phyloP scores from a whole-genome alignment of 2,329 filamentous ascomycete species.

The Fonsecaea nubica region DNA sequence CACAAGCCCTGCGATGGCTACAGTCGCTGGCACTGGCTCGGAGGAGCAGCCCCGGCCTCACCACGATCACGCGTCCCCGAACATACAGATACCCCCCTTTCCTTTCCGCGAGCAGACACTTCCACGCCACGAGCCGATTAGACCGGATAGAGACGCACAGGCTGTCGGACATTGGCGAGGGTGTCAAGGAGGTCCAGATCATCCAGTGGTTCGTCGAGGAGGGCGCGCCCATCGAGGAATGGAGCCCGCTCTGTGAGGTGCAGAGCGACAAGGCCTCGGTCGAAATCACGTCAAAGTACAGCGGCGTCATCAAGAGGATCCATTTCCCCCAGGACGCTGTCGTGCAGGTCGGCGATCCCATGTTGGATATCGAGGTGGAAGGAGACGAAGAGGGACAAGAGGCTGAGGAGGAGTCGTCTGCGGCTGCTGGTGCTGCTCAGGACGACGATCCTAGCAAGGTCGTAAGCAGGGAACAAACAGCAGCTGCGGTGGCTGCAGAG shows the following conservation, averaged over 20 bases:
- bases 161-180: conserved; percentile 56
- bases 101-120: conserved; percentile 27
- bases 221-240: conserved; percentile 93
- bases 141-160: conserved; percentile 37
- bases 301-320: conserved; percentile 93
- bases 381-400: conserved; percentile 31
- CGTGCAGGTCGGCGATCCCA: conserved; percentile 75
- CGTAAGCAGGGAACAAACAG: conserved; percentile 47
- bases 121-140: conserved; percentile 33
- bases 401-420: conserved; percentile 63
- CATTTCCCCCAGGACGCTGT: conserved; percentile 96
- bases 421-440: conserved; percentile 25
- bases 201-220: conserved; percentile 99
- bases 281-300: conserved; percentile 94
- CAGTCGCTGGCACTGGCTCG: conserved; percentile 20
- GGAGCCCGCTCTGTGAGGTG: conserved; percentile 96
- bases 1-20: conserved; percentile 31
- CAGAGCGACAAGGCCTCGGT: conserved; percentile 93
- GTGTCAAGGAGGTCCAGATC: conserved; percentile 97
- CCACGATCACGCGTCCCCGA: conserved; percentile 19
- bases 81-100: conserved; percentile 27
- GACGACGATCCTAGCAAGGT: conserved; percentile 24
- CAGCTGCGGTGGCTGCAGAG: neutral
- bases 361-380: conserved; percentile 41
- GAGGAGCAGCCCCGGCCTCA: neutral